phyloP scores from a whole-genome alignment of 1,284 basidiomycete genomes.

The Golubevia pallescens region DNA sequence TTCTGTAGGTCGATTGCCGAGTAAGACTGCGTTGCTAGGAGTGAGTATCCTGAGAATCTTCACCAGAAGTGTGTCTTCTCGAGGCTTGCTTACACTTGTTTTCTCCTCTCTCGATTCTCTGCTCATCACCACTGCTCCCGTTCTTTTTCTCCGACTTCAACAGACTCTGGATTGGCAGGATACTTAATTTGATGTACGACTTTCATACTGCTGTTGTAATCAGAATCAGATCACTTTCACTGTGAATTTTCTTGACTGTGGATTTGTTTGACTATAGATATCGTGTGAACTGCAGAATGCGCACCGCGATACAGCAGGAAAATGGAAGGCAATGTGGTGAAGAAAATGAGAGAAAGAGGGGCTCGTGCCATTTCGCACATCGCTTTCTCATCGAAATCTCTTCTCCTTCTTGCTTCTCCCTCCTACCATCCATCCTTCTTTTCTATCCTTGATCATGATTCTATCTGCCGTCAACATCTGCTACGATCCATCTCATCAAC shows the following conservation, averaged over 20 bases:
- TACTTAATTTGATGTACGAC: not conserved
- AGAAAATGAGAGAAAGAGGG: not conserved
- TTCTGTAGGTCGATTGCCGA: constrained; percentile 44
- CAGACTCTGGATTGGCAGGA: not conserved
- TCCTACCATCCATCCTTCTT: not conserved
- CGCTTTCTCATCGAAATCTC: not conserved
- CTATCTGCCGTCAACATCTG: too few relatives aligned
- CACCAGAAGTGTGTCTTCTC: too few relatives aligned
- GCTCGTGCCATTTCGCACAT: not conserved
- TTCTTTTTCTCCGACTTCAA: not conserved
- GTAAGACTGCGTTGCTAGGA: constrained; percentile 54
- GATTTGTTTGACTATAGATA: too few relatives aligned
- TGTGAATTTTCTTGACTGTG: too few relatives aligned
- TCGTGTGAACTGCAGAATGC: too few relatives aligned
- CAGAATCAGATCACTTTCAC: too few relatives aligned
- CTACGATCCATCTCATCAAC: too few relatives aligned
- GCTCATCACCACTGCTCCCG: not conserved
- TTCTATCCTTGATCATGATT: not conserved
- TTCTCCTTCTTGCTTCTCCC: not conserved
- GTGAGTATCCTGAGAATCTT: constrained; percentile 15
- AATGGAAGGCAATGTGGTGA: too few relatives aligned
- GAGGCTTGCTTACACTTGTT: too few relatives aligned
- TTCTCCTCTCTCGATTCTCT: not conserved
- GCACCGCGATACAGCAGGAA: too few relatives aligned
- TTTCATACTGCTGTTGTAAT: not conserved